Base-by-base conservation (phyloP, 1,284 basidiomycete genomes). In the Ustilago lituana region DNA sequence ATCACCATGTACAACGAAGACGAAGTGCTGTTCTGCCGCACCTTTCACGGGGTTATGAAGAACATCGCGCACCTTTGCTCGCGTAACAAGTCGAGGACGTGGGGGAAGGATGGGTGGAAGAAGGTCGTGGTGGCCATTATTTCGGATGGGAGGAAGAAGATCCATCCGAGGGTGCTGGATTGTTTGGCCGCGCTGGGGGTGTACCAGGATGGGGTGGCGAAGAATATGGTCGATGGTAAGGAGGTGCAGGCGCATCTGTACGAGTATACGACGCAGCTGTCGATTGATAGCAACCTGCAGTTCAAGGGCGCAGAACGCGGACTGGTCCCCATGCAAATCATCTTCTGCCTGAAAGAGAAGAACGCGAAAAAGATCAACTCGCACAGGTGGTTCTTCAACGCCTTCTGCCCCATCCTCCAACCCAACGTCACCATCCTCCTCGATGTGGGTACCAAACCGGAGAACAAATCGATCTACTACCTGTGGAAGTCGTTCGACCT, bases 71-170 rank as follows among this genome's bases (percentile, higher is more conserved):
- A 76, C 50, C 85, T 98, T 7, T 97, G 95, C 82, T 90, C 91
- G 10, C 87, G 95, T 32, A 94, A 94, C 83, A 93, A 93, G 76
- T 94, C 92, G 11, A 88, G 92, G 59, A 95, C 93, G 0, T 99
- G 95, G 96, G 95, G 95, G 4, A 88, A 89, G 7, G 92, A 97
- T 53, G 90, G 93, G 0, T 99, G 95, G 95, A 93, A 98, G 81
- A 98, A 96, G 87, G 78, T 82, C 3, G 78, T 80, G 3, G 79
- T 82, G 4, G 60, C 71, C 39, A 96, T 98, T 70, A 90, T 98
- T 31, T 91, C 94, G 0, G 95, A 98, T 79, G 96, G 95, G 0
- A 89, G 96, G 22, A 91, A 90, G 81, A 91, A 92, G 71, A 86
- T 97, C 26, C 92, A 97, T 80, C 93, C 94, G 6, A 89, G 94